A percentile compares a stretch with the other conserved stretches of the same genome.
Conservation (phyloP, 1,284 basidiomycete species). For the Ustilago loliicola region DNA sequence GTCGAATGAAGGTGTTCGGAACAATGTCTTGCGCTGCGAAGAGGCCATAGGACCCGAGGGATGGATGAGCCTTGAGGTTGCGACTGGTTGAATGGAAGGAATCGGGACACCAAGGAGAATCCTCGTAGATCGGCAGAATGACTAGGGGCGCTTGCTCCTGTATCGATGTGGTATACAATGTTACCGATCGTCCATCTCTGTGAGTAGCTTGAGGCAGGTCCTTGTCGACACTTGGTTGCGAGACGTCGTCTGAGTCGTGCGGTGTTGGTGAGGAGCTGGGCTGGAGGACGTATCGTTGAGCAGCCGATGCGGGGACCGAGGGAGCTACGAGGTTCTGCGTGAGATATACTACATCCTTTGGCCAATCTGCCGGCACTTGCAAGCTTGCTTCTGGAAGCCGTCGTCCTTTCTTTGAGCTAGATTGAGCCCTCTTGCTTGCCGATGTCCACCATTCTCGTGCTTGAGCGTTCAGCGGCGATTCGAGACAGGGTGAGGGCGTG, state of each 20-base stretch:
- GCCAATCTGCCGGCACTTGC: slow-evolving; percentile 32
- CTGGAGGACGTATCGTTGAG: slow-evolving; percentile 29
- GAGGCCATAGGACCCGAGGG: slow-evolving; percentile 83
- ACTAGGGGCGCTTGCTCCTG: slow-evolving; percentile 23
- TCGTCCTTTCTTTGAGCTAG: not conserved
- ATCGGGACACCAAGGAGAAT: slow-evolving; percentile 28
- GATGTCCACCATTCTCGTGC: slow-evolving; percentile 16
- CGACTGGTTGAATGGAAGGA: slow-evolving; percentile 39
- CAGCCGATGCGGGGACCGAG: slow-evolving; percentile 22
- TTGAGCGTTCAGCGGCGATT: slow-evolving; percentile 14
- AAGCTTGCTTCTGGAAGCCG: not conserved
- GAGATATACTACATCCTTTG: slow-evolving; percentile 31
- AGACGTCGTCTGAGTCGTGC: not conserved
- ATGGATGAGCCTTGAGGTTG: slow-evolving; percentile 76
- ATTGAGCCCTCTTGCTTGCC: not conserved
- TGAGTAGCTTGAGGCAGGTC: slow-evolving; percentile 34
- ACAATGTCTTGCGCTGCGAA: slow-evolving; percentile 82
- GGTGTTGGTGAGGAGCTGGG: slow-evolving; percentile 2
- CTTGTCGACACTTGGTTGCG: not conserved
- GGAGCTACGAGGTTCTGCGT: slow-evolving; percentile 38
- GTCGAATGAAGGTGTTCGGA: slow-evolving; percentile 78
- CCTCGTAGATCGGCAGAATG: slow-evolving; percentile 23
- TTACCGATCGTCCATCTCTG: slow-evolving; percentile 14
- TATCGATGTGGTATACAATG: slow-evolving; percentile 21
- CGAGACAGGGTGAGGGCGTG: slow-evolving; percentile 7